These are phyloP conservation scores for Leccinum insolens DNA, from an alignment of 1,284 basidiomycete genomes.

Conservation along the genomic window DNA sequence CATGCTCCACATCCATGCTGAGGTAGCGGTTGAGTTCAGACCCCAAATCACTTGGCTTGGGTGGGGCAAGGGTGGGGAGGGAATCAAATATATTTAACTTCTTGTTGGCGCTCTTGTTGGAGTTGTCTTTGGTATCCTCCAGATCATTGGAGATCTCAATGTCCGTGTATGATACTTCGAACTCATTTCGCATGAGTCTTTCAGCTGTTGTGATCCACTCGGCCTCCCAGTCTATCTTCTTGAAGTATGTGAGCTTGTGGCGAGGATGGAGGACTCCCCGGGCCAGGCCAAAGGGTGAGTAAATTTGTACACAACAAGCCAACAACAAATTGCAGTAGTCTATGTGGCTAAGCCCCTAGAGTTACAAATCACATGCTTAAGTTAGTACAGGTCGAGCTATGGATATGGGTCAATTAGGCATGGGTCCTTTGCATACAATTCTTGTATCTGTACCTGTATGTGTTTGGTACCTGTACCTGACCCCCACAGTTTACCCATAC, in stretches of 20 bases:
- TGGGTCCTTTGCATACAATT: too few species aligned
- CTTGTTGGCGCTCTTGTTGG: not conserved
- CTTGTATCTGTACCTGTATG: too few species aligned
- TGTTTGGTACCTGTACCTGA: too few species aligned
- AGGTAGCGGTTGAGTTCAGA: not conserved
- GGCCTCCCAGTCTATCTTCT: not conserved
- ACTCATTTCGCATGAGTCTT: not conserved
- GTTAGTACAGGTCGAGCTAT: too few species aligned
- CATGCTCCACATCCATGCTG: not conserved
- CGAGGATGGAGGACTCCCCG: not conserved
- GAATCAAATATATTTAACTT: too few species aligned
- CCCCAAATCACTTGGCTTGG: not conserved
- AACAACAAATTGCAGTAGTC: not conserved
- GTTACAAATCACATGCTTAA: too few species aligned
- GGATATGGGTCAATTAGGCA: too few species aligned
- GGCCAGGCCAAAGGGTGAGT: too few species aligned
- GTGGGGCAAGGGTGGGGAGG: too few species aligned
- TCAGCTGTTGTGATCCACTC: not conserved
- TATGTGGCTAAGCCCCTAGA: too few species aligned
- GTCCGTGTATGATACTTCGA: not conserved
- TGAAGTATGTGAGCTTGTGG: not conserved
- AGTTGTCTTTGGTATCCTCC: not conserved
- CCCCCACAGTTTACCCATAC: too few species aligned
- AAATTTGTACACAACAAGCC: not conserved
- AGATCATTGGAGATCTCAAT: not conserved